Evolutionary conservation across 805 yeast species (phyloP).

Genomic region (Metschnikowia orientalis): DNA sequence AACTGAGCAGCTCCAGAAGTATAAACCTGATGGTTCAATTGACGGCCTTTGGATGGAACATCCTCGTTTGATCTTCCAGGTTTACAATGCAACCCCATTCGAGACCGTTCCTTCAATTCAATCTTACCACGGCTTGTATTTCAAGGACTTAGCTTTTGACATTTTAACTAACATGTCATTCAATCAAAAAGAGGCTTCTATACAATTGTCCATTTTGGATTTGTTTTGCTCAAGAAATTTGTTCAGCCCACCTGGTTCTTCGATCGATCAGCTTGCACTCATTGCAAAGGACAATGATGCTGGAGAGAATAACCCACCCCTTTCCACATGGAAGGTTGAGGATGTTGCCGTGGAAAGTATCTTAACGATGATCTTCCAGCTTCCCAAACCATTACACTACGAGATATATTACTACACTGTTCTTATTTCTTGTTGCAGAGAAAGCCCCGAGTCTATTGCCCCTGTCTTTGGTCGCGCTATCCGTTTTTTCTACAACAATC

Average conservation of each 20-base stretch:
- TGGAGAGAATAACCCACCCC: conserved; percentile 38
- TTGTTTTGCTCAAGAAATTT: conserved; percentile 59
- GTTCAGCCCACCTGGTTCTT: conserved; percentile 58
- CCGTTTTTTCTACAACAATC: conserved; percentile 68
- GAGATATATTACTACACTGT: conserved; percentile 79
- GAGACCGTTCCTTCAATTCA: conserved; percentile 51
- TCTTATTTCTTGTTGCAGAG: conserved; percentile 80
- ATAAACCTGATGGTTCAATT: conserved; percentile 31
- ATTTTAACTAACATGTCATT: conserved; percentile 76
- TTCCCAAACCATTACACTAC: conserved; percentile 64
- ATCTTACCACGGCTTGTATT: conserved; percentile 45
- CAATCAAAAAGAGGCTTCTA: conserved; percentile 82
- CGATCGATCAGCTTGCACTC: conserved; percentile 61
- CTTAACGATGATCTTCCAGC: conserved; percentile 67
- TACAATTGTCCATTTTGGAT: conserved; percentile 73
- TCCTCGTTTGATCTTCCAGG: conserved; percentile 59
- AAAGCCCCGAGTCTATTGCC: conserved; percentile 69
- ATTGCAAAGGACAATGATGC: conserved; percentile 38
- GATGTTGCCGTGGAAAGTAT: conserved; percentile 83
- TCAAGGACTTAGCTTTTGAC: conserved; percentile 74
- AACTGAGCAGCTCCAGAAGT: conserved; percentile 16
- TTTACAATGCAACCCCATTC: conserved; percentile 54
- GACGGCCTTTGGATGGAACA: conserved; percentile 61
- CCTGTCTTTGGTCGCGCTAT: conserved; percentile 90
- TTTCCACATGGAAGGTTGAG: conserved; percentile 86